Percentiles rank a stretch among this genome's conserved stretches.
Conservation (phyloP, 2,329 filamentous ascomycete species). For the Ophiostoma sp. region DNA sequence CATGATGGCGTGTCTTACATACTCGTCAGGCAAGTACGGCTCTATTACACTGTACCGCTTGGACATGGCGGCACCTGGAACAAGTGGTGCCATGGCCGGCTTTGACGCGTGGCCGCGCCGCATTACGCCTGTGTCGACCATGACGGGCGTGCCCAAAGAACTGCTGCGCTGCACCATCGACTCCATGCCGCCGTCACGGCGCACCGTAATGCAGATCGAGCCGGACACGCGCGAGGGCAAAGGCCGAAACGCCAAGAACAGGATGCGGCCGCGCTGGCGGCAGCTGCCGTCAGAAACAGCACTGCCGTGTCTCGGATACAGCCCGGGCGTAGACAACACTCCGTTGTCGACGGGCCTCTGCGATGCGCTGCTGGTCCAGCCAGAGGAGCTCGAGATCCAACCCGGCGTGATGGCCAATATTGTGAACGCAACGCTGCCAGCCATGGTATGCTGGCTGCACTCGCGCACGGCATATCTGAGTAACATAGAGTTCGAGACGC, state of each 20-base stretch:
- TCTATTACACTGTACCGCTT: slow-evolving; percentile 26
- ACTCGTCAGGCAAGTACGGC: slow-evolving; percentile 23
- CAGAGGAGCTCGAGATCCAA: slow-evolving; percentile 18
- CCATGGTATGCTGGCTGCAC: slow-evolving; percentile 29
- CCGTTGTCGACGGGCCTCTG: slow-evolving; percentile 19
- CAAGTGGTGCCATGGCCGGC: slow-evolving; percentile 4
- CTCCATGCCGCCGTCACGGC: slow-evolving; percentile 24
- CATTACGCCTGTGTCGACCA: slow-evolving; percentile 25
- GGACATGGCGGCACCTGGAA: slow-evolving; percentile 19
- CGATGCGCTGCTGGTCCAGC: slow-evolving; percentile 15
- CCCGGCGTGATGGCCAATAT: slow-evolving; percentile 24
- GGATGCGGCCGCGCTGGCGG: slow-evolving; percentile 22
- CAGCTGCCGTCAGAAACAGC: slow-evolving; percentile 22
- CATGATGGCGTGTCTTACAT: slow-evolving; percentile 27
- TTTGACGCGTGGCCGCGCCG: slow-evolving; percentile 25
- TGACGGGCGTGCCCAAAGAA: slow-evolving; percentile 27
- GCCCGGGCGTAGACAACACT: slow-evolving; percentile 22
- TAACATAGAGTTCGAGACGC: slow-evolving; percentile 23
- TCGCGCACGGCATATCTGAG: slow-evolving; percentile 25
- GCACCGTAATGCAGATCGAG: slow-evolving; percentile 24
- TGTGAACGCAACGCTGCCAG: slow-evolving; percentile 25
- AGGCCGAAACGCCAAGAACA: neutral
- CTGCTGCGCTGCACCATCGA: slow-evolving; percentile 25
- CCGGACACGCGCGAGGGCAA: slow-evolving; percentile 10
- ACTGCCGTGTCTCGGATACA: slow-evolving; percentile 22